Conservation (phyloP, 345 rosid genomes). For the Linum trigynum region DNA sequence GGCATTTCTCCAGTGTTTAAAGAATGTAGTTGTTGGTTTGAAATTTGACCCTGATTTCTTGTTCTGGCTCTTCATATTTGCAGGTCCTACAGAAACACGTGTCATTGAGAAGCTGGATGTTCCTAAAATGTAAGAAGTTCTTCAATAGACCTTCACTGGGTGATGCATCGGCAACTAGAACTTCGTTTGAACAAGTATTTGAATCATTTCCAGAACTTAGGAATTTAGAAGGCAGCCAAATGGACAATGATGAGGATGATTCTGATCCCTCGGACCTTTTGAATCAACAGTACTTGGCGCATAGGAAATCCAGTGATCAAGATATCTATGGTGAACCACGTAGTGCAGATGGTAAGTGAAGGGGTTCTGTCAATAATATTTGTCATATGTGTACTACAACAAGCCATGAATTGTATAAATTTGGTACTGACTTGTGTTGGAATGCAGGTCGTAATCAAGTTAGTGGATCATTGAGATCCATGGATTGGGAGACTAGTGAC, state of each 20-base stretch:
- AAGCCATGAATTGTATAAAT: conserved; percentile 21
- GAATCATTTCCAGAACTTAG: conserved; percentile 33
- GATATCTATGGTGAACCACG: conserved; percentile 25
- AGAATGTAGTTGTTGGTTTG: neutral
- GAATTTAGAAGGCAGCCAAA: conserved; percentile 37
- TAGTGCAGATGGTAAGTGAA: conserved; percentile 22
- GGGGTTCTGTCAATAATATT: conserved; percentile 19
- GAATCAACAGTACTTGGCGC: conserved; percentile 19
- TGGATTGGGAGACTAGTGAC: conserved; percentile 58
- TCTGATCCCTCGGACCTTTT: conserved; percentile 24
- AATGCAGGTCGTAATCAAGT: conserved; percentile 48
- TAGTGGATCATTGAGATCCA: conserved; percentile 53
- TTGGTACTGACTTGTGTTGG: conserved; percentile 35
- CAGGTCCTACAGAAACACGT: conserved; percentile 58
- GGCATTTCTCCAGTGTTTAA: neutral
- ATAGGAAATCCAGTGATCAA: conserved; percentile 26
- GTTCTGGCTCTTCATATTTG: conserved; percentile 14
- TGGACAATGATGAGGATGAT: conserved; percentile 57
- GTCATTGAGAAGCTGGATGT: conserved; percentile 61
- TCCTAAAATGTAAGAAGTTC: conserved; percentile 48
- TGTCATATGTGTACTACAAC: conserved; percentile 34
- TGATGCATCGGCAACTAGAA: conserved; percentile 28
- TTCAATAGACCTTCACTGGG: conserved; percentile 36
- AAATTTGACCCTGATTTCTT: neutral
- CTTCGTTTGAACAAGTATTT: conserved; percentile 50